Conservation (phyloP, 345 rosid species). For the Populus euphratica region DNA sequence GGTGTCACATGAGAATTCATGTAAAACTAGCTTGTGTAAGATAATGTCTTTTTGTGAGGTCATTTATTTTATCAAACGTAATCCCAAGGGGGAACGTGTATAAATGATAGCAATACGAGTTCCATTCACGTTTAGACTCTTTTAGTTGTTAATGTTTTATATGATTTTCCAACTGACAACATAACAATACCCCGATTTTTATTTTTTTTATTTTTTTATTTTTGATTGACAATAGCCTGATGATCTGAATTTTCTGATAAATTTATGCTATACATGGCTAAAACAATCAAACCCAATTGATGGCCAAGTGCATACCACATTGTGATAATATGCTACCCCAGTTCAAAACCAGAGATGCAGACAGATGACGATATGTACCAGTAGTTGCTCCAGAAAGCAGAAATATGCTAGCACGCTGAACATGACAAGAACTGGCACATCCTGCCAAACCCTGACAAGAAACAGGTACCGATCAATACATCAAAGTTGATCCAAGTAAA, state of each 20-base stretch:
- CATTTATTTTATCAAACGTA: neutral
- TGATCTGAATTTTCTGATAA: neutral
- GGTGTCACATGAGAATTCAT: neutral
- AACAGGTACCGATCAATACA: slow-evolving; percentile 2
- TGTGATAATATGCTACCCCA: neutral
- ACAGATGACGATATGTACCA: slow-evolving; percentile 23
- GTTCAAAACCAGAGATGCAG: neutral
- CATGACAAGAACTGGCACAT: slow-evolving; percentile 55
- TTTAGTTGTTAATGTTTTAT: neutral
- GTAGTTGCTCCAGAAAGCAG: slow-evolving; percentile 63
- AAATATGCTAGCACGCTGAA: slow-evolving; percentile 71
- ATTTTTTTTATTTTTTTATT: neutral
- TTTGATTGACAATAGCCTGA: neutral
- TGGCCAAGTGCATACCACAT: neutral
- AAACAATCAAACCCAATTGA: neutral
- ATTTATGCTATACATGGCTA: neutral
- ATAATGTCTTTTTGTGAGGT: neutral
- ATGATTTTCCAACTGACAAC: neutral
- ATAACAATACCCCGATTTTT: neutral
- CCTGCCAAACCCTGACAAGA: slow-evolving; percentile 46
- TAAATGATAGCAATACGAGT: neutral
- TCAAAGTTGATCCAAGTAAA: neutral
- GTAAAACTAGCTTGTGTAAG: neutral
- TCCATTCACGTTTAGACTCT: neutral
- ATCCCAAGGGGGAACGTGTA: neutral